Evolutionary conservation across 495 filamentous ascomycete genomes (phyloP).

Genomic region (Hyaloscypha variabilis): DNA sequence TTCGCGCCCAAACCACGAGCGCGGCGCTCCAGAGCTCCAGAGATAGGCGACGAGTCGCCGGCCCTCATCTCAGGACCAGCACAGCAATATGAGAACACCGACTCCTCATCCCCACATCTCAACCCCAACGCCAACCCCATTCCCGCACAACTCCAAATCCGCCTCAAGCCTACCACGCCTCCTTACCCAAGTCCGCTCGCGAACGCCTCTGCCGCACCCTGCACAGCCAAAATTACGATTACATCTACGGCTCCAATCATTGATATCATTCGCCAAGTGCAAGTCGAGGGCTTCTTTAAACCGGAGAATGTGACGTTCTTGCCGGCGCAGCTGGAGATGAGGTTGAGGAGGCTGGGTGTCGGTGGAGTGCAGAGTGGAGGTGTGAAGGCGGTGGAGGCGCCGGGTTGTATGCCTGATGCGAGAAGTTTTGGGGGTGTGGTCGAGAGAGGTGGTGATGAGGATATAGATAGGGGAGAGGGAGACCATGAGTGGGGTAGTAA

Average conservation of each 20-base stretch:
- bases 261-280: not conserved
- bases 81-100: no score
- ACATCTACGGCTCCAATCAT: not conserved
- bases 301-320: not conserved
- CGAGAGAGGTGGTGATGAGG: no score
- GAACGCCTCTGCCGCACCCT: not conserved
- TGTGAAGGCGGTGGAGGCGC: no score
- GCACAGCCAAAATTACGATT: not conserved
- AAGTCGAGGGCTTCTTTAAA: not conserved
- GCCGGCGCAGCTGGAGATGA: not conserved
- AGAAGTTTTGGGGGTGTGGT: not conserved
- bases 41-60: no score
- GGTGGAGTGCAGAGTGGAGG: not conserved
- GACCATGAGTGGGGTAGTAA: no score
- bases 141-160: no score
- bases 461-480: no score
- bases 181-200: not conserved
- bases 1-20: no score
- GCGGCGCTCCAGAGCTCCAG: no score
- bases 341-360: not conserved
- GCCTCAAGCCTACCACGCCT: no score
- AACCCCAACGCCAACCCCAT: no score
- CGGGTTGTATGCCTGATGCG: not conserved
- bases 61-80: not conserved
- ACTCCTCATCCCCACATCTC: no score